Evolutionary conservation across 768 basidiomycete species (phyloP), one percentile per base, ranked within the genome.

Genomic region (Phaeotremella fagi): DNA sequence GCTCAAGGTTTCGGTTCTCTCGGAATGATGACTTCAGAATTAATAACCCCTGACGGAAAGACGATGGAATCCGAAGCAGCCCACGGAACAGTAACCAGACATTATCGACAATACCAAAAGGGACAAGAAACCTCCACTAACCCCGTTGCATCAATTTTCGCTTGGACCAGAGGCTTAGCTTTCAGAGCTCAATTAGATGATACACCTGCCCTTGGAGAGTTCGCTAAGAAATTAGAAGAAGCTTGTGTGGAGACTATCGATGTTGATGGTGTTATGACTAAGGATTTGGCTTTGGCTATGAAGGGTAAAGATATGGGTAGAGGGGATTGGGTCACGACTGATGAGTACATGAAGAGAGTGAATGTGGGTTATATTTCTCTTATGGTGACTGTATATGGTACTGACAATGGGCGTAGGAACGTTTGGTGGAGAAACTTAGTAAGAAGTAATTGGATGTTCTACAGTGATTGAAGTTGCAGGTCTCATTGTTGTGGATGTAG

Each of bases 41-140:
- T 95, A 52, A 83, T 95, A 73, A 95, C 94, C 1, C 94, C 95
- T 28, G 91, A 95, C 68, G 95, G 95, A 23, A 78, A 84, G 71
- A 81, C 88, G 48, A 84, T 97, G 72, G 95, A 99, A 76, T 84
- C 85, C 61, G 95, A 99, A 76, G 95, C 95, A 44, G 94, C 94
- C 11, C 94, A 99, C 73, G 94, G 90, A 75, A 68, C 68, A 61
- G 90, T 95, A 52, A 95, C 92, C 2, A 85, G 94, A 33, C 94
- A 98, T 78, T 99, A 92, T 77, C 86, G 94, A 52, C 94, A 98
- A 77, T 86, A 83, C 73, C 94, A 98, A 76, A 94, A 97, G 79
- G 94, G 94, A 46, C 85, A 86, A 54, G 95, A 98, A 79, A 98
- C 94, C 11, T 91, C 88, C 52, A 99, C 94, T 43, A 99, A 99